Conservation (phyloP, 306 rosid genomes). For the Trifolium subterraneum region DNA sequence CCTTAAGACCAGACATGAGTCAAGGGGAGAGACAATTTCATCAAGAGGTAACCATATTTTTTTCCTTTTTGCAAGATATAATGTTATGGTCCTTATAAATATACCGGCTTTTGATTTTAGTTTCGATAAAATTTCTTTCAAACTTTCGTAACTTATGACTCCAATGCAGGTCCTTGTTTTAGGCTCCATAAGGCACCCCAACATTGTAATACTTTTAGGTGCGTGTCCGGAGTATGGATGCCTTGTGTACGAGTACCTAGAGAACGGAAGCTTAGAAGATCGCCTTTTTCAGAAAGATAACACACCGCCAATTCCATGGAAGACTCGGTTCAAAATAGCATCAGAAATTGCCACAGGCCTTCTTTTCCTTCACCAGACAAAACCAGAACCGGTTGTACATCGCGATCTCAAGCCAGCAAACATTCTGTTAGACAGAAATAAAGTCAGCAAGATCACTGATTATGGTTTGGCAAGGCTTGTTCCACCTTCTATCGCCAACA, state of each 20-base stretch:
- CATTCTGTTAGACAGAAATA: slow-evolving; percentile 68
- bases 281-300: slow-evolving; percentile 57
- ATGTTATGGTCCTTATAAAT: no score
- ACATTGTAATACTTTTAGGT: slow-evolving; percentile 77
- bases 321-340: slow-evolving; percentile 67
- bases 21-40: slow-evolving; percentile 79
- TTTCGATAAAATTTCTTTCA: background rate
- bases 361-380: slow-evolving; percentile 71
- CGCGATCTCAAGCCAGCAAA: slow-evolving; percentile 85
- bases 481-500: slow-evolving; percentile 56
- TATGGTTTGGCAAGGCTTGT: slow-evolving; percentile 82
- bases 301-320: slow-evolving; percentile 71
- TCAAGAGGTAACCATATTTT: slow-evolving; percentile 65
- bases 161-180: slow-evolving; percentile 70
- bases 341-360: slow-evolving; percentile 76
- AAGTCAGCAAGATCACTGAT: slow-evolving; percentile 66
- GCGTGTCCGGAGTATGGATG: slow-evolving; percentile 86
- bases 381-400: slow-evolving; percentile 82
- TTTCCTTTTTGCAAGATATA: background rate
- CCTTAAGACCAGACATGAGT: slow-evolving; percentile 71
- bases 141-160: background rate
- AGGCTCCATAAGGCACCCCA: slow-evolving; percentile 69
- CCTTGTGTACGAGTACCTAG: slow-evolving; percentile 75
- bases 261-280: slow-evolving; percentile 82
- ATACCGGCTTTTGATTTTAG: background rate